Conservation (phyloP, 768 basidiomycete genomes). For the Cantharellus cinnabarinus region DNA sequence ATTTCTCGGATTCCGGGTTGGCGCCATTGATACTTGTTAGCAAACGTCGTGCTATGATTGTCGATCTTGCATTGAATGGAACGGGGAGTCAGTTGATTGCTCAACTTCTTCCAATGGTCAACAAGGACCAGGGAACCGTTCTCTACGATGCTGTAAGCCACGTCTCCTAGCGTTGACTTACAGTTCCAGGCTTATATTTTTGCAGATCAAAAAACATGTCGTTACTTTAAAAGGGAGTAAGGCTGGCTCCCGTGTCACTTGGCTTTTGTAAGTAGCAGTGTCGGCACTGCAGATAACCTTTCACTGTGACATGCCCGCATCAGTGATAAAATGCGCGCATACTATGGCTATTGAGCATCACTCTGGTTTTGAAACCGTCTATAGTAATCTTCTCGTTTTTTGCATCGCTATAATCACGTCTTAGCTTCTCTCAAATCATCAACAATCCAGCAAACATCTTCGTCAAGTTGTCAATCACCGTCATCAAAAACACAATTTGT, state of each 20-base stretch:
- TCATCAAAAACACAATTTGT: too few relatives aligned
- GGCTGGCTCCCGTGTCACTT: slow-evolving; percentile 80
- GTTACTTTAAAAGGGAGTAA: slow-evolving; percentile 81
- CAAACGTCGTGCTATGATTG: slow-evolving; percentile 64
- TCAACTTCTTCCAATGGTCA: slow-evolving; percentile 58
- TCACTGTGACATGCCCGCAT: not conserved
- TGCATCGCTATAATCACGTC: too few relatives aligned
- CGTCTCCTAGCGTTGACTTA: not conserved
- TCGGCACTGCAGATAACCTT: not conserved
- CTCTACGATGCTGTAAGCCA: slow-evolving; percentile 44
- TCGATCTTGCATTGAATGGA: slow-evolving; percentile 64
- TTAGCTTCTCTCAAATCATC: too few relatives aligned
- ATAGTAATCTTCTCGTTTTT: too few relatives aligned
- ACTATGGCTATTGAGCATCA: slow-evolving; percentile 1
- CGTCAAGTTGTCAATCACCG: too few relatives aligned
- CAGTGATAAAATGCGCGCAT: slow-evolving; percentile 1
- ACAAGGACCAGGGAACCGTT: slow-evolving; percentile 65
- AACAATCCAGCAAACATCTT: too few relatives aligned
- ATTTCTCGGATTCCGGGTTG: not conserved
- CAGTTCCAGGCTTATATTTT: not conserved
- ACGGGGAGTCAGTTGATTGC: slow-evolving; percentile 77
- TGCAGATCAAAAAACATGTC: slow-evolving; percentile 54
- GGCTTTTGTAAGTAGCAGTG: slow-evolving; percentile 34
- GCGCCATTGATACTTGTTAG: slow-evolving; percentile 13
- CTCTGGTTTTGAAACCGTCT: too few relatives aligned